Conservation (phyloP, 768 basidiomycete genomes). For the Cantharellus cinnabarinus region DNA sequence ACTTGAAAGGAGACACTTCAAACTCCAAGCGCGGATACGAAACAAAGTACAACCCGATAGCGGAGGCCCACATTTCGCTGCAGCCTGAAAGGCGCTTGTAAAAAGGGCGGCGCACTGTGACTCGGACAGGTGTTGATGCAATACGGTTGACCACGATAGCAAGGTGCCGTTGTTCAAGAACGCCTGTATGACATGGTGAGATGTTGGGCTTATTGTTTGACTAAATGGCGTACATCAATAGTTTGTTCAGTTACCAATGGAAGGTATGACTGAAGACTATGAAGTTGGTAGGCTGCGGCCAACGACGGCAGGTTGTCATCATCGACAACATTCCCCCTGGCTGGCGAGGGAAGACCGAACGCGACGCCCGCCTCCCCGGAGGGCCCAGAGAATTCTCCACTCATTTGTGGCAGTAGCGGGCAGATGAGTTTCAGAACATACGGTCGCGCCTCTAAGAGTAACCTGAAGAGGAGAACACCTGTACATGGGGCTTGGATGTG, state of each 20-base stretch:
- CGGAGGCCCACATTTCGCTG: background rate
- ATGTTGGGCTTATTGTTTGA: too few species aligned
- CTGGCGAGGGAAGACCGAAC: too few species aligned
- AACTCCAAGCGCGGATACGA: background rate
- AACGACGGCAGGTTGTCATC: too few species aligned
- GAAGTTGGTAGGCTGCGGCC: too few species aligned
- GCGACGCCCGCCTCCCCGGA: too few species aligned
- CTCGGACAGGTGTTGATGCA: background rate
- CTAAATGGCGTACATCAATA: too few species aligned
- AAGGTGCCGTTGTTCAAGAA: background rate
- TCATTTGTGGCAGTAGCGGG: too few species aligned
- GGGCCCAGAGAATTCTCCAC: too few species aligned
- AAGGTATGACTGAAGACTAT: too few species aligned
- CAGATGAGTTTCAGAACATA: too few species aligned
- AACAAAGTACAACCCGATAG: background rate
- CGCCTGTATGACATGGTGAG: background rate
- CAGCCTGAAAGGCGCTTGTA: background rate
- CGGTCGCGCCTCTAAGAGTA: background rate
- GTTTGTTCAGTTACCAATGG: too few species aligned
- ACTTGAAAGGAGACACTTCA: background rate
- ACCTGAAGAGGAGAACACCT: constrained; percentile 59
- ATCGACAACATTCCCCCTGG: too few species aligned
- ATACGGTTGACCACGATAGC: background rate
- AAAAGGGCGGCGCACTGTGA: background rate
- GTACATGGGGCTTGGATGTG: constrained; percentile 60